Evolutionary conservation across 345 rosid species (phyloP).

Genomic region (Sonneratia caseolaris): DNA sequence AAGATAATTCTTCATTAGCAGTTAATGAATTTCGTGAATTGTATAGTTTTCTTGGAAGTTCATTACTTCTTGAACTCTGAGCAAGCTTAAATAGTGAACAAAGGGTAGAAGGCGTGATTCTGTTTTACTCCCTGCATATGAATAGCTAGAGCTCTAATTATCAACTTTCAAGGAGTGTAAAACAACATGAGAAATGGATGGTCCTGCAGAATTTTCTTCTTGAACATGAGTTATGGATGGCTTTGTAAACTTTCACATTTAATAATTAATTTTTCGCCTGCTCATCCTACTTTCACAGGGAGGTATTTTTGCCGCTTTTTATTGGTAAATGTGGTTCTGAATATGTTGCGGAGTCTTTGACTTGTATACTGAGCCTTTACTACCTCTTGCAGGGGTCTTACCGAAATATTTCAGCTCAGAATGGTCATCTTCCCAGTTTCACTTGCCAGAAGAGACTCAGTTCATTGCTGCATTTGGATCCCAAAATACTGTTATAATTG

Average conservation of each 20-base stretch:
- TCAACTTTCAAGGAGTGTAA: not conserved
- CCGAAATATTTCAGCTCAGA: conserved; percentile 96
- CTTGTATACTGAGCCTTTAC: not conserved
- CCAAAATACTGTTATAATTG: conserved; percentile 54
- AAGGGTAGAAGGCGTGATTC: not conserved
- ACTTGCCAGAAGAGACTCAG: conserved; percentile 58
- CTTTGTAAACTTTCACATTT: not conserved
- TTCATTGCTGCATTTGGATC: conserved; percentile 81
- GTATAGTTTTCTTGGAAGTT: not conserved
- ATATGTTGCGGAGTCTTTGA: not conserved
- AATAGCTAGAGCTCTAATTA: not conserved
- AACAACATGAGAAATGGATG: not conserved
- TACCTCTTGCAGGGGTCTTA: conserved; percentile 49
- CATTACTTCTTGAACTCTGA: not conserved
- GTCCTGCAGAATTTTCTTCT: not conserved
- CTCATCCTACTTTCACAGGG: not conserved
- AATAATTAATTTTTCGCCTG: not conserved
- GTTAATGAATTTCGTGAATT: not conserved
- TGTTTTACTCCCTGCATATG: not conserved
- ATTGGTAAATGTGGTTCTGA: not conserved
- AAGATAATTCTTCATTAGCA: not conserved
- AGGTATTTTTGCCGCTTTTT: not conserved
- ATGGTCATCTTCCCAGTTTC: conserved; percentile 93
- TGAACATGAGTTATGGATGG: not conserved
- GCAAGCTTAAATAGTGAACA: not conserved